A percentile compares a stretch with the other conserved stretches of the same genome.
Evolutionary conservation across 208 protist genomes (phyloP).

Genomic region (Leishmania martiniquensis): DNA sequence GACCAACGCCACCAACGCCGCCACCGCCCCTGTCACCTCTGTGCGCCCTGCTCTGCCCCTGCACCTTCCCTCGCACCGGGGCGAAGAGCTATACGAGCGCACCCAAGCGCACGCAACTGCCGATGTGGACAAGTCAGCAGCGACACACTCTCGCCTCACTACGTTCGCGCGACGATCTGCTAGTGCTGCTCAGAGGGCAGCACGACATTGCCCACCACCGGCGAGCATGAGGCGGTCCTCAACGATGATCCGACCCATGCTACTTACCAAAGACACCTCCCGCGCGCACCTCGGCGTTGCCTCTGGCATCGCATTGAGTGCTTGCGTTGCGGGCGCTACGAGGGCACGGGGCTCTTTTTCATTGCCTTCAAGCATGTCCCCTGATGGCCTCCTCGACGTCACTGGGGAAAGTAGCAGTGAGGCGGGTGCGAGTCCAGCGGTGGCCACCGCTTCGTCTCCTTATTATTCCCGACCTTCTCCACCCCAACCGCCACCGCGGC

Average conservation of each 20-base stretch:
- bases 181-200: background rate
- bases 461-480: slow-evolving; percentile 6
- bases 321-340: background rate
- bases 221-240: slow-evolving; percentile 19
- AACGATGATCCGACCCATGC: slow-evolving; percentile 21
- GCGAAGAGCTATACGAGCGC: background rate
- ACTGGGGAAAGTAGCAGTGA: background rate
- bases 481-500: slow-evolving; percentile 9
- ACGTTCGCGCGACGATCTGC: background rate
- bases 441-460: background rate
- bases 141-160: slow-evolving; percentile 3
- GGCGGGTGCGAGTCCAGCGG: too few species aligned
- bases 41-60: slow-evolving; percentile 15
- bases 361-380: background rate
- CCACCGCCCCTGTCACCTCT: background rate
- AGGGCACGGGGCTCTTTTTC: background rate
- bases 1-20: background rate
- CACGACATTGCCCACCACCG: slow-evolving; percentile 1
- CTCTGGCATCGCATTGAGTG: background rate
- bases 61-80: background rate
- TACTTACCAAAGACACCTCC: slow-evolving; percentile 21
- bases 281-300: background rate
- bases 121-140: background rate
- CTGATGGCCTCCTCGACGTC: background rate
- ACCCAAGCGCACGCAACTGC: background rate